phyloP scores from a whole-genome alignment of 176 grass and related monocot species.

The Oryza brachyantha region DNA sequence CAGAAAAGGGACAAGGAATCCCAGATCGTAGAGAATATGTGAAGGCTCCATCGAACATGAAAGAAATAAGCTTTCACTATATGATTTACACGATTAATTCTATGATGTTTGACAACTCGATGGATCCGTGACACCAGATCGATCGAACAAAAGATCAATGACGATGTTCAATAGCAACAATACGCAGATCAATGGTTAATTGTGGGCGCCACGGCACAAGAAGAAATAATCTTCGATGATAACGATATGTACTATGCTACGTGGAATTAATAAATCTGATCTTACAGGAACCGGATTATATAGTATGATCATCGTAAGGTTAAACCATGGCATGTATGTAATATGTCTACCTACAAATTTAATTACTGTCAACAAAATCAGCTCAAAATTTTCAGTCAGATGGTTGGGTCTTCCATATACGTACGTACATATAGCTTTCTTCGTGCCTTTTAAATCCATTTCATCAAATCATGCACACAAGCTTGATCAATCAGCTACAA shows the following conservation, averaged over 20 bases:
- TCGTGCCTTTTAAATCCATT: background rate
- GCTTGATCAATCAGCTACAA: background rate
- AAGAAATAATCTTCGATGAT: background rate
- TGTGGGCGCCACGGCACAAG: background rate
- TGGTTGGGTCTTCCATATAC: background rate
- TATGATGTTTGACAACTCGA: slow-evolving; percentile 13
- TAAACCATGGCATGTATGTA: background rate
- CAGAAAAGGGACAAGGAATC: background rate
- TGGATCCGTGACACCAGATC: background rate
- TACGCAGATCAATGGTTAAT: background rate
- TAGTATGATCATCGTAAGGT: background rate
- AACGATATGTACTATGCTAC: background rate
- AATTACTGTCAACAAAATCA: background rate
- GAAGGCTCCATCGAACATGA: background rate
- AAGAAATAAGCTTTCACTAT: background rate
- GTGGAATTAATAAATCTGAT: too few species aligned
- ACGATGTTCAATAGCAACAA: background rate
- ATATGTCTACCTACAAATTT: background rate
- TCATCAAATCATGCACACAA: background rate
- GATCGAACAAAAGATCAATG: background rate
- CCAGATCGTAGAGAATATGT: background rate
- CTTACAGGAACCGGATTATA: too few species aligned
- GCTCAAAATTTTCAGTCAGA: background rate
- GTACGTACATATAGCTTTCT: background rate
- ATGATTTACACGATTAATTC: slow-evolving; percentile 14